Percentiles rank a stretch among this genome's conserved stretches.
Conservation (phyloP, 2,329 filamentous ascomycete genomes). For the Penicillium sp. region DNA sequence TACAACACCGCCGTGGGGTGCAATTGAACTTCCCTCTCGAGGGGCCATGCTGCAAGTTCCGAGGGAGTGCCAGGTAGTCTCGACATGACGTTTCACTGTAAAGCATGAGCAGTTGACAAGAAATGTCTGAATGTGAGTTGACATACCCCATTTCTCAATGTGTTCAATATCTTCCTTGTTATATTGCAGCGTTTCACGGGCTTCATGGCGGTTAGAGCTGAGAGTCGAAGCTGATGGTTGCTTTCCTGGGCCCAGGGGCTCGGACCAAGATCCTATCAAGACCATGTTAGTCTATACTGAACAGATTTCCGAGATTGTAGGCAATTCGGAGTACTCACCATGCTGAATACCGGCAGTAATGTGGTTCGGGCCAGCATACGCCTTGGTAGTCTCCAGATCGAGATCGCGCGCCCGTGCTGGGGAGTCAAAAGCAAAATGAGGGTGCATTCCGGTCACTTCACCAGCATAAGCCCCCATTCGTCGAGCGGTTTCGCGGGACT, state of each 20-base stretch:
- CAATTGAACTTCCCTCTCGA: slow-evolving; percentile 75
- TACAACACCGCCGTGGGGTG: slow-evolving; percentile 74
- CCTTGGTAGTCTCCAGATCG: slow-evolving; percentile 75
- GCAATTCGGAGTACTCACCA: slow-evolving; percentile 50
- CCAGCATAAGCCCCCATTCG: slow-evolving; percentile 80
- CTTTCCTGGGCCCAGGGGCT: slow-evolving; percentile 63
- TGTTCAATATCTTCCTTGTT: slow-evolving; percentile 59
- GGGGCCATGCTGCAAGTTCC: slow-evolving; percentile 80
- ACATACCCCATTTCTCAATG: slow-evolving; percentile 66
- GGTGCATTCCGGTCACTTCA: slow-evolving; percentile 71
- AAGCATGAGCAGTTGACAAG: not conserved
- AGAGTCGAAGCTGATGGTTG: slow-evolving; percentile 58
- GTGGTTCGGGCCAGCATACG: slow-evolving; percentile 75
- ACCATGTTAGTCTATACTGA: not conserved
- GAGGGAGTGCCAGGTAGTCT: slow-evolving; percentile 75
- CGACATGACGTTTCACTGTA: slow-evolving; percentile 70
- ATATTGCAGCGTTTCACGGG: slow-evolving; percentile 71
- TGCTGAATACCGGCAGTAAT: slow-evolving; percentile 74
- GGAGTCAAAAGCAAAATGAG: slow-evolving; percentile 74
- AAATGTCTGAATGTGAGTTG: not conserved
- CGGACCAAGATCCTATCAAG: slow-evolving; percentile 63
- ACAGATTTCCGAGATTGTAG: too few relatives aligned
- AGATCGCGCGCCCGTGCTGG: slow-evolving; percentile 73
- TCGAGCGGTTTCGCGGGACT: slow-evolving; percentile 78
- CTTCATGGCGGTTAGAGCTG: slow-evolving; percentile 67